These are phyloP conservation scores for Citrus mangshanensis DNA, from an alignment of 345 rosid species.

Conservation along the genomic window DNA sequence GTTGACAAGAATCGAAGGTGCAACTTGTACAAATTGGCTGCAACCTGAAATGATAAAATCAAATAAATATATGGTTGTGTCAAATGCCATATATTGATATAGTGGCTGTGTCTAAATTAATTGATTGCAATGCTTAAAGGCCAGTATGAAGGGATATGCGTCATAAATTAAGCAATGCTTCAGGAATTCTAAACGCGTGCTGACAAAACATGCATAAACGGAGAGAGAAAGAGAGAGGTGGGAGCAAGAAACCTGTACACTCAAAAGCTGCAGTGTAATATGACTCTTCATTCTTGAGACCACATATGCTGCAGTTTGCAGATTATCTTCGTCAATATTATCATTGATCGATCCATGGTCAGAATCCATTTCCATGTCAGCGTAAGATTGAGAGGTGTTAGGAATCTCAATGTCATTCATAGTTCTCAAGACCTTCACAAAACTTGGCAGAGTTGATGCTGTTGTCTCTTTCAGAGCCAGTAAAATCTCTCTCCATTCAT, in stretches of 20 bases:
- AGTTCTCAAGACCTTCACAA: constrained; percentile 66
- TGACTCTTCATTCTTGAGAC: constrained; percentile 81
- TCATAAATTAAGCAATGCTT: not conserved
- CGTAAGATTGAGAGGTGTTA: constrained; percentile 24
- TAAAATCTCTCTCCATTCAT: constrained; percentile 71
- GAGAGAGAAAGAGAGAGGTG: not conserved
- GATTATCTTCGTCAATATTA: constrained; percentile 65
- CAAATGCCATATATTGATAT: not conserved
- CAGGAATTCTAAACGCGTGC: not conserved
- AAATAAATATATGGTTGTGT: not conserved
- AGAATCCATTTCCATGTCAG: constrained; percentile 53
- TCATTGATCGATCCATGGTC: constrained; percentile 55
- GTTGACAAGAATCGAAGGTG: constrained; percentile 49
- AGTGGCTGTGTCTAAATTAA: too few relatives aligned
- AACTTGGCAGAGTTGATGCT: constrained; percentile 55
- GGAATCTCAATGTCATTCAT: constrained; percentile 59
- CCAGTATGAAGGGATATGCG: not conserved
- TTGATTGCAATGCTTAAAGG: not conserved
- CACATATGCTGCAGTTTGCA: constrained; percentile 73
- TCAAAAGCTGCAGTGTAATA: constrained; percentile 68
- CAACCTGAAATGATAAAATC: constrained; percentile 54
- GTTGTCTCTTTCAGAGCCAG: constrained; percentile 70
- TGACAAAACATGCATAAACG: not conserved
- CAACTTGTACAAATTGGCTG: constrained; percentile 51
- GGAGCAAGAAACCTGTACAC: constrained; percentile 54